These are phyloP conservation scores for Mycena citricolor DNA, from an alignment of 1,284 basidiomycete species.

Conservation along the genomic window DNA sequence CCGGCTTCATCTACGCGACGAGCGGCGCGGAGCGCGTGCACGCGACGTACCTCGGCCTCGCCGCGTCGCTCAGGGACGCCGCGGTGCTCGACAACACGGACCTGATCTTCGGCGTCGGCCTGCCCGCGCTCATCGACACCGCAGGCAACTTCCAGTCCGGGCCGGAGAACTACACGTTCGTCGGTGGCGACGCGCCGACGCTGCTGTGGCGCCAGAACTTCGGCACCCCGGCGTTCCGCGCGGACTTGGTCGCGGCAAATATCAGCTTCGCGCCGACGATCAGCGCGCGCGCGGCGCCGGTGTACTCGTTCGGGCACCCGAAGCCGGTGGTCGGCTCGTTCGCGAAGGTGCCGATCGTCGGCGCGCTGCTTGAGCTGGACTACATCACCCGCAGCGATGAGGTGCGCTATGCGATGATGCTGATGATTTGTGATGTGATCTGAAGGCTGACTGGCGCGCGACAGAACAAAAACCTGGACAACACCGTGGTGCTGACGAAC, in stretches of 20 bases:
- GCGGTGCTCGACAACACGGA: conserved; percentile 52
- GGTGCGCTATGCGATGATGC: conserved; percentile 30
- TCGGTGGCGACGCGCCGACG: conserved; percentile 43
- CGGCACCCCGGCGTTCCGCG: conserved; percentile 50
- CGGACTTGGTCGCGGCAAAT: conserved; percentile 37
- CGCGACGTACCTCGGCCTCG: conserved; percentile 52
- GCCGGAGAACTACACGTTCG: conserved; percentile 54
- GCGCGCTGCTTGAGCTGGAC: conserved; percentile 32
- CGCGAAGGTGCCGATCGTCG: conserved; percentile 36
- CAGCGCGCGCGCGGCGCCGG: conserved; percentile 27
- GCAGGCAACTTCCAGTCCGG: conserved; percentile 38
- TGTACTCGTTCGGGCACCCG: conserved; percentile 35
- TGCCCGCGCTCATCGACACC: conserved; percentile 44
- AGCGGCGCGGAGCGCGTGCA: conserved; percentile 44
- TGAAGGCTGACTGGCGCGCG: no score
- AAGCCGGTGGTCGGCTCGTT: conserved; percentile 33
- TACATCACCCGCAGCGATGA: conserved; percentile 38
- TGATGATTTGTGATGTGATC: neutral
- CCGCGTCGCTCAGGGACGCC: conserved; percentile 46
- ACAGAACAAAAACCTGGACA: conserved; percentile 40
- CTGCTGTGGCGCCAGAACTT: conserved; percentile 48
- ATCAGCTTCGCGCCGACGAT: conserved; percentile 34
- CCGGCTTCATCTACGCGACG: conserved; percentile 55
- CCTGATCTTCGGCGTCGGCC: conserved; percentile 41
- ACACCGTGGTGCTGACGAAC: conserved; percentile 27